A percentile compares a stretch with the other conserved stretches of the same genome.
phyloP scores from a whole-genome alignment of 2,329 filamentous ascomycete genomes.

The Hypomyces perniciosus region DNA sequence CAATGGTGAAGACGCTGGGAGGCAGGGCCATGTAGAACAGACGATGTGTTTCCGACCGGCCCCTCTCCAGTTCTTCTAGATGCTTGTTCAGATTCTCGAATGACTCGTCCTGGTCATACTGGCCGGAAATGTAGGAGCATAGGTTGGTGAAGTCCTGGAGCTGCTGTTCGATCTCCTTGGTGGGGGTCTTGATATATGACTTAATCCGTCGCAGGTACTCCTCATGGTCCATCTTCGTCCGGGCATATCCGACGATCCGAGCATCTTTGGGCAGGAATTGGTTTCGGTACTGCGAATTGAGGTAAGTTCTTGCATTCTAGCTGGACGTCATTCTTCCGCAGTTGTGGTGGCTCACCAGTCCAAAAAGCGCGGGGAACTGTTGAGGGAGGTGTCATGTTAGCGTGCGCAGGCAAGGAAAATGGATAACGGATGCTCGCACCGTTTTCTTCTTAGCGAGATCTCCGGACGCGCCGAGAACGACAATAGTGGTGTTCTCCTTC shows the following conservation, averaged over 20 bases:
- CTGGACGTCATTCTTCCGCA: neutral
- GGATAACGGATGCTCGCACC: slow-evolving; percentile 43
- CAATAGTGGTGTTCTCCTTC: slow-evolving; percentile 95
- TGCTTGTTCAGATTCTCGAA: slow-evolving; percentile 83
- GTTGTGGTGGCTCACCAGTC: slow-evolving; percentile 64
- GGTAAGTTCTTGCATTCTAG: slow-evolving; percentile 5
- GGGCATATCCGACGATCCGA: slow-evolving; percentile 95
- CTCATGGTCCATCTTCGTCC: slow-evolving; percentile 98
- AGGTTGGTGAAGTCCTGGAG: slow-evolving; percentile 81
- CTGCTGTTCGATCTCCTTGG: slow-evolving; percentile 94
- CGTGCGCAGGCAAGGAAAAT: slow-evolving; percentile 10
- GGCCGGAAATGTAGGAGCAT: slow-evolving; percentile 92
- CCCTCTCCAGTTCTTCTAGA: slow-evolving; percentile 77
- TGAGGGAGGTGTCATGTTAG: slow-evolving; percentile 7
- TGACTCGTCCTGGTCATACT: slow-evolving; percentile 95
- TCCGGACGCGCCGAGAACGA: slow-evolving; percentile 94
- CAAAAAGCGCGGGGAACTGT: slow-evolving; percentile 94
- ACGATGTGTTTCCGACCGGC: slow-evolving; percentile 75
- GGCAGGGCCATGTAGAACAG: slow-evolving; percentile 99
- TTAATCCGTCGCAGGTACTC: slow-evolving; percentile 92
- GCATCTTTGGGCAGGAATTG: slow-evolving; percentile 97
- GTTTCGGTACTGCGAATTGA: slow-evolving; percentile 73
- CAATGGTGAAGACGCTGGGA: slow-evolving; percentile 94
- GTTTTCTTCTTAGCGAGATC: slow-evolving; percentile 99
- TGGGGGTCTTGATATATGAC: slow-evolving; percentile 98